These are phyloP conservation scores for Pseudocercospora vitis DNA, from an alignment of 2,329 filamentous ascomycete species.

Conservation along the genomic window DNA sequence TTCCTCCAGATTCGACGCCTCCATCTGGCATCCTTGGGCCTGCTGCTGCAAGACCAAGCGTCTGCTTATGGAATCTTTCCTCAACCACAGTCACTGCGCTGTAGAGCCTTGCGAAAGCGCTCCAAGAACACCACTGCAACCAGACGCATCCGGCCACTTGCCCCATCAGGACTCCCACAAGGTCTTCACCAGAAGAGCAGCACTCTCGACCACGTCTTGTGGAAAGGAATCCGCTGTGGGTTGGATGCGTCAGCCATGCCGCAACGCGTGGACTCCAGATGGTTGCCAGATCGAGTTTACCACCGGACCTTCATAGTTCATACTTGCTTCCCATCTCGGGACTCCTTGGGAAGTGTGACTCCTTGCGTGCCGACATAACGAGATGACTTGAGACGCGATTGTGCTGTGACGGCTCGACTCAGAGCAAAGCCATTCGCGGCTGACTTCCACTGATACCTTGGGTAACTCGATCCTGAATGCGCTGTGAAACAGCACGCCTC, in stretches of 20 bases:
- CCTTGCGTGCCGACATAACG: slow-evolving; percentile 35
- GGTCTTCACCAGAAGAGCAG: slow-evolving; percentile 35
- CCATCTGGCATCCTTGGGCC: too few species aligned
- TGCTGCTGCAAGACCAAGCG: too few species aligned
- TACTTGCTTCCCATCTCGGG: slow-evolving; percentile 26
- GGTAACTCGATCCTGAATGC: too few species aligned
- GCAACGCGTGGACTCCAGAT: slow-evolving; percentile 12
- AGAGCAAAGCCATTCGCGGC: too few species aligned
- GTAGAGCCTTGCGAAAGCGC: too few species aligned
- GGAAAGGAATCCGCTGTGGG: slow-evolving; percentile 32
- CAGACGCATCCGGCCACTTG: slow-evolving; percentile 33
- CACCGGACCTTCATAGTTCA: slow-evolving; percentile 39
- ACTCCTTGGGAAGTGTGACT: slow-evolving; percentile 34
- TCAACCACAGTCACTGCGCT: too few species aligned
- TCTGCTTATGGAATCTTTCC: too few species aligned
- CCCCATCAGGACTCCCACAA: slow-evolving; percentile 28
- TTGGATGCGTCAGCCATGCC: slow-evolving; percentile 27
- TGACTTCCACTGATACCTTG: too few species aligned
- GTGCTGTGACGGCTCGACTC: too few species aligned
- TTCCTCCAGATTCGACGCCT: too few species aligned
- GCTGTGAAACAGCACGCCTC: too few species aligned
- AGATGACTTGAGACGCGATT: too few species aligned
- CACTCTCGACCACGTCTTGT: slow-evolving; percentile 34
- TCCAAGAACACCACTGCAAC: slow-evolving; percentile 19
- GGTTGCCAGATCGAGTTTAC: slow-evolving; percentile 32